Evolutionary conservation across 1,139 yeast genomes (phyloP).

Genomic region (Hyphopichia pseudoburtonii): DNA sequence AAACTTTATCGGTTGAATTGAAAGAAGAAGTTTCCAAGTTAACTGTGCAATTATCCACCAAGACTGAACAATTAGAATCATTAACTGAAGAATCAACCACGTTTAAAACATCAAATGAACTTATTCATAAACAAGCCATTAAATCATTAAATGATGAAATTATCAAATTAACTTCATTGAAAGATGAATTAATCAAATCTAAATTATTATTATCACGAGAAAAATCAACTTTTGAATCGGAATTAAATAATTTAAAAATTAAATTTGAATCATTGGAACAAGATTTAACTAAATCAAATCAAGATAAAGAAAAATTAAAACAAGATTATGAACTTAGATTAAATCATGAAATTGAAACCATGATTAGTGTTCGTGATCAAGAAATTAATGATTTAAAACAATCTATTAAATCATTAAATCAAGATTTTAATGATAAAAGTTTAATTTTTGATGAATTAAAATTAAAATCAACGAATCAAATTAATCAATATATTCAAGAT

Average conservation of each 20-base stretch:
- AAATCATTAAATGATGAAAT: background rate
- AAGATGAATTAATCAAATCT: conserved; percentile 10
- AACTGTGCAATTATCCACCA: conserved; percentile 9
- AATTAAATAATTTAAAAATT: background rate
- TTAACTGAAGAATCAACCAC: conserved; percentile 1
- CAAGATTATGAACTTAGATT: conserved; percentile 26
- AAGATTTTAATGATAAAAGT: background rate
- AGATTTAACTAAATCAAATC: background rate
- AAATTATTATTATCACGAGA: conserved; percentile 6
- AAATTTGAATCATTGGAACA: background rate
- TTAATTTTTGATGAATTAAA: background rate
- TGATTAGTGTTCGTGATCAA: conserved; percentile 21
- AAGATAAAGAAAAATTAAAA: background rate
- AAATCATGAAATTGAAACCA: conserved; percentile 29
- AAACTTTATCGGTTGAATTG: conserved; percentile 13
- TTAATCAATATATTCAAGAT: too few species aligned
- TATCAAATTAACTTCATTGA: background rate
- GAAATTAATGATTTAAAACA: conserved; percentile 1
- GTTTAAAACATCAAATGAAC: background rate
- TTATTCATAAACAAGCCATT: background rate
- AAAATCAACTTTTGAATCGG: background rate
- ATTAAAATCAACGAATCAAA: background rate
- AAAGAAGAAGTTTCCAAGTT: conserved; percentile 10
- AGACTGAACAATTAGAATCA: conserved; percentile 5
- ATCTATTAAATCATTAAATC: background rate